Evolutionary conservation across 345 rosid genomes (phyloP), one percentile per base, ranked within the genome.

Genomic region (Schrenkiella parvula): DNA sequence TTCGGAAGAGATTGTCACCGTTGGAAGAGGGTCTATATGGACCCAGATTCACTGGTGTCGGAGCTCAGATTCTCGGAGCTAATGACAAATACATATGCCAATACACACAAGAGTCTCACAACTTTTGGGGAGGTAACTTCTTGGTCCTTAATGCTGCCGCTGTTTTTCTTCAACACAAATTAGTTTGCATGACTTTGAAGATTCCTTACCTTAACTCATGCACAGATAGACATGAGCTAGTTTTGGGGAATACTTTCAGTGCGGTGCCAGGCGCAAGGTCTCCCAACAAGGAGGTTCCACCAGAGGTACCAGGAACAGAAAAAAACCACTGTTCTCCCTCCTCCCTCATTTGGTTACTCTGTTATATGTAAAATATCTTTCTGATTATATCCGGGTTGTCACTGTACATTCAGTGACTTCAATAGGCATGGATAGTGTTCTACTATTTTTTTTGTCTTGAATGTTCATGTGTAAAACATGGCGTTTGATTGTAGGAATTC

Each of bases 61-160:
- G 92, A 66, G 97, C 95, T 41, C 98, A 93, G 79, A 88, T 93
- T 74, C 97, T 91, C 67, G 98, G 98, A 10, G 90, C 96, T 78
- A 64, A 82, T 78, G 97, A 89, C 73, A 85, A 93, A 78, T 91
- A 88, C 72, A 76, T 91, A 61, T 91, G 95, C 56, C 98, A 87
- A 63, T 88, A 76, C 66, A 68, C 86, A 4, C 74, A 77, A 37
- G 89, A 89, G 42, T 93, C 98, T 78, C 59, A 54, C 1, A 88
- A 93, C 73, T 93, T 93, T 74, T 91, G 98, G 97, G 98, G 92
- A 83, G 88, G 97, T 93, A 81, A 75, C 85, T 79, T 74, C 54
- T 25, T 23, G 1, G 8, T 54, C 21, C 58, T 65, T 60, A 3
- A 8, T 23, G 6, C n/a, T 71, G 42, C 5, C 42, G 13, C 12